Percentiles rank a stretch among this genome's conserved stretches.
These are phyloP conservation scores for Berkeleyomyces rouxiae DNA, from an alignment of 2,329 filamentous ascomycete species.

Conservation along the genomic window DNA sequence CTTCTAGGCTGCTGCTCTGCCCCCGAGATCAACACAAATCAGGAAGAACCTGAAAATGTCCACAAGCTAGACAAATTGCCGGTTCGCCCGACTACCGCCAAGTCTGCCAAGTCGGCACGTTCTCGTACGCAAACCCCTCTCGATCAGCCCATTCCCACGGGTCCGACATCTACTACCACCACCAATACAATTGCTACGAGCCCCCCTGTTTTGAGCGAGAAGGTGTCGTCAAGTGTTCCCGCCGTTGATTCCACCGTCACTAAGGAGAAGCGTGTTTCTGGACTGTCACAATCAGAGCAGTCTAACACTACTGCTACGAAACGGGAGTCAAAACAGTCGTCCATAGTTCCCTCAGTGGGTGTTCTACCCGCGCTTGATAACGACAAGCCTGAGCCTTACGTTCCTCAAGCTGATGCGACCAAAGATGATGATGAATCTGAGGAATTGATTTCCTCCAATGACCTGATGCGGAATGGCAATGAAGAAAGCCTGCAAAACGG, in stretches of 20 bases:
- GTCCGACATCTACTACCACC: not conserved
- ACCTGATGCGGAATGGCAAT: constrained; percentile 21
- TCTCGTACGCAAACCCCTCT: constrained; percentile 33
- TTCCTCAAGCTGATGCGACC: constrained; percentile 43
- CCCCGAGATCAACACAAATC: constrained; percentile 40
- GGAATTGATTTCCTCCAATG: constrained; percentile 24
- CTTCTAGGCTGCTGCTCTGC: constrained; percentile 52
- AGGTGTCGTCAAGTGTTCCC: constrained; percentile 25
- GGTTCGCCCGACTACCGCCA: constrained; percentile 36
- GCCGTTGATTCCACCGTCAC: constrained; percentile 22
- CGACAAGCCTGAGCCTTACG: constrained; percentile 26
- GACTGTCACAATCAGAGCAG: constrained; percentile 31
- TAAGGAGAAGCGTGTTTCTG: constrained; percentile 30
- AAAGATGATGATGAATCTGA: constrained; percentile 53
- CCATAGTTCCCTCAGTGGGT: constrained; percentile 21
- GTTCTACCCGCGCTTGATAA: constrained; percentile 16
- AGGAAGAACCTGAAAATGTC: constrained; percentile 35
- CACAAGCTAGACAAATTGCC: constrained; percentile 43
- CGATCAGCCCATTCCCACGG: constrained; percentile 28
- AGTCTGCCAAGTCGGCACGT: constrained; percentile 20
- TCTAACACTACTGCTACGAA: constrained; percentile 26
- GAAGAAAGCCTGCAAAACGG: constrained; percentile 19
- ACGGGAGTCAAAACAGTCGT: constrained; percentile 30
- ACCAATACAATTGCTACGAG: constrained; percentile 18
- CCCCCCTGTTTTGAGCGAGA: constrained; percentile 29